Base-by-base conservation (phyloP, 2,329 filamentous ascomycete genomes). In the Thyridium curvatum region DNA sequence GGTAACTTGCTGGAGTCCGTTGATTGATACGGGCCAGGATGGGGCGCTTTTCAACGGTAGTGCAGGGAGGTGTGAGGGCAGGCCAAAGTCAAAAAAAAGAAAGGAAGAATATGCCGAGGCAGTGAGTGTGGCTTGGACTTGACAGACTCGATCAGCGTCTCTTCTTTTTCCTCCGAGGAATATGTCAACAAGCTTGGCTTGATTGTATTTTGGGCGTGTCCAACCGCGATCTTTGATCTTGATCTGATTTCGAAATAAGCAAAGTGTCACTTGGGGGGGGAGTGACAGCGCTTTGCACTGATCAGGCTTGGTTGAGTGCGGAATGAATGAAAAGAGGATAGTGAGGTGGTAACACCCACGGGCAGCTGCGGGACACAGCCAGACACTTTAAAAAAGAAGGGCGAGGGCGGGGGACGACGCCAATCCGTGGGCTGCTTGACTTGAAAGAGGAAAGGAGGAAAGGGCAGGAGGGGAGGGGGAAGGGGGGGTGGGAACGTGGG, bases 311-410 rank as follows among this genome's bases (percentile, higher is more conserved):
- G 59, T 65, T 60, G 56, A 65, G 60, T 64, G 62, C 64, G 61
- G 61, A 65, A 63, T 66, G 65, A 51, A 59, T 66, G 62, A 68
- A 69, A 69, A 66, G 63, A 68, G 65, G 57, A 67, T 68, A 68
- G 64, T 58, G 62, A 66, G 61, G 61, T 66, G 58, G 65, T 69
- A 65, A 62, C 62, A 68, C 63, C 60, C 60, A 60, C 56, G 21
- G 21, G 21, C 21, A 26, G 21, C 60, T 61, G 60, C 57, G 60
- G 53, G 59, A 54, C 61, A 62, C 53, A 54, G 55, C 58, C 56
- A 58, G 52, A 60, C 54, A 58, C 56, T 59, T 64, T 61, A 57
- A 62, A 61, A 52, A 56, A 55, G 58, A 26, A 26, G 21, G 21
- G 21, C 21, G 21, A 26, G 21, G 21, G 21, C 21, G 21, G 21